Percentiles rank a stretch among this genome's conserved stretches.
phyloP scores from a whole-genome alignment of 2,329 filamentous ascomycete genomes.

The Cytospora schulzeri region DNA sequence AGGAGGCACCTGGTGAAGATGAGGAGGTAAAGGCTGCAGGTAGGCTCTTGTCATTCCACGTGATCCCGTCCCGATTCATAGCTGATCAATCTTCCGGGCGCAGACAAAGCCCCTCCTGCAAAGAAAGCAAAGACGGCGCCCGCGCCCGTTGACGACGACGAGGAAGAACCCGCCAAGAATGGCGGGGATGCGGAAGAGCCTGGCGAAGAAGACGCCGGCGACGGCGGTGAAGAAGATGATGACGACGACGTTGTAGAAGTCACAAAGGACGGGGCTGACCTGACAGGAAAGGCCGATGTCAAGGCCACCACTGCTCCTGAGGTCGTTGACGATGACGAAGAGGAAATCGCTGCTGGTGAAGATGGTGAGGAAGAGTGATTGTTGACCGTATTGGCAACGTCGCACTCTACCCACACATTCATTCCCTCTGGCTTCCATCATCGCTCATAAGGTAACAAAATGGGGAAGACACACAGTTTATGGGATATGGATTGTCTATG shows the following conservation, averaged over 20 bases:
- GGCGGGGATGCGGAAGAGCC: slow-evolving; percentile 30
- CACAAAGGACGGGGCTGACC: slow-evolving; percentile 25
- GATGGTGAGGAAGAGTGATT: slow-evolving; percentile 35
- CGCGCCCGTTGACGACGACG: slow-evolving; percentile 31
- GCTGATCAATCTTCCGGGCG: background rate
- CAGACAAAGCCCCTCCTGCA: slow-evolving; percentile 47
- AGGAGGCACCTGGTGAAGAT: slow-evolving; percentile 34
- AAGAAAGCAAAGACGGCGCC: slow-evolving; percentile 55
- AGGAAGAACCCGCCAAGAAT: slow-evolving; percentile 30
- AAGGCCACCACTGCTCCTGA: slow-evolving; percentile 34
- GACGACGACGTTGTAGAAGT: slow-evolving; percentile 12
- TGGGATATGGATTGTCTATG: background rate
- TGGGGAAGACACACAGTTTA: background rate
- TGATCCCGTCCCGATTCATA: background rate
- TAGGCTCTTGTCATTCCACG: slow-evolving; percentile 31
- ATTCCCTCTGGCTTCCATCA: background rate
- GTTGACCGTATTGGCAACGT: background rate
- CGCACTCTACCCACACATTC: background rate
- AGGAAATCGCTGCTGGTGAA: slow-evolving; percentile 35
- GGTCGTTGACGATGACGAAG: slow-evolving; percentile 38
- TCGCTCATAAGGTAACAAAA: slow-evolving; percentile 2
- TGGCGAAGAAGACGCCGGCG: slow-evolving; percentile 32
- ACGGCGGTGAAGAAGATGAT: slow-evolving; percentile 29
- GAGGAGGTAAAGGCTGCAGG: slow-evolving; percentile 40
- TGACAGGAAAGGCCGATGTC: slow-evolving; percentile 29